Evolutionary conservation across 108 stramenopile genomes (phyloP), one percentile per base, ranked within the genome.

Genomic region (Discostella stelligeroides): DNA sequence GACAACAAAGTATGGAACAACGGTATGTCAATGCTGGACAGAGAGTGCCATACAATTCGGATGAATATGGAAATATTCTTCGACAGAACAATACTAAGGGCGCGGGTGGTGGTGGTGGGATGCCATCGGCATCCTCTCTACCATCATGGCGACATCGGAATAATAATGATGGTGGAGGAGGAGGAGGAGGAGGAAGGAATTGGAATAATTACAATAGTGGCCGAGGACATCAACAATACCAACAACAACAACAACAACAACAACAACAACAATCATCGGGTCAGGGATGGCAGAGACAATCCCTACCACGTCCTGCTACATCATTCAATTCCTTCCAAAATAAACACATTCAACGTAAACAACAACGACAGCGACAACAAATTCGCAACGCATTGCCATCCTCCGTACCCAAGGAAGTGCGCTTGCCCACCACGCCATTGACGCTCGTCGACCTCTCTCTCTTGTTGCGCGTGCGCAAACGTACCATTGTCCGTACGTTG

Each of bases 371-470:
- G 7, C 60, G 42, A 25, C 39, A 43, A 25, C 40, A 63, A n/a
- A 63, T 30, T 23, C 62, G 45, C 12, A 30, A 48, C 28, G 25
- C 23, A 3, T 42, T 73, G 28, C 67, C 68, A 40, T 45, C 68
- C 9, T 70, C 68, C 10, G 42, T 49, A 48, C 78, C 73, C 13
- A 63, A 45, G 27, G 38, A 58, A 28, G 78, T 74, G 59, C 83
- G 20, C 75, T 73, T 20, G 76, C 79, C n/a, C 37, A 69, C 8
- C 89, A 90, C 34, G 86, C 89, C 8, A 87, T 93, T 34, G 61
- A 56, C 10, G 1, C 49, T 50, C 4, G 49, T 50, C 49, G 49
- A 50, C 21, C 21, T 50, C 8, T 50, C 49, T 1, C 55, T 63
- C 3, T 40, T 77, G 40, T 47, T 77, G 1, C 62, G 76, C 13